Percentiles rank a stretch among this genome's conserved stretches.
phyloP scores from a whole-genome alignment of 495 filamentous ascomycete genomes.

The Podospora didyma region DNA sequence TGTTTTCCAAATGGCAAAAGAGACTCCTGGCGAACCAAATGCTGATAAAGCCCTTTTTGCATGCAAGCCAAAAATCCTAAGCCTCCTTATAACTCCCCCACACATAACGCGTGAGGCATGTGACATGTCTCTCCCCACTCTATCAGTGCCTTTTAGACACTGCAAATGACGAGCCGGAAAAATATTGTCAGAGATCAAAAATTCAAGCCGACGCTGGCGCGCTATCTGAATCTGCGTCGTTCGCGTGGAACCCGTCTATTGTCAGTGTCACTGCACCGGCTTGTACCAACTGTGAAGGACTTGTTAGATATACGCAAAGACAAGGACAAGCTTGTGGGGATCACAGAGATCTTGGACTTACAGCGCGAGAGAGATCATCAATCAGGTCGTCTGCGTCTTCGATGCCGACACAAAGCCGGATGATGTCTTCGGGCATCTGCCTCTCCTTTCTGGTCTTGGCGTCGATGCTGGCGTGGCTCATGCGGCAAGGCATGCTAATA shows the following conservation, averaged over 20 bases:
- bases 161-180: too few relatives aligned
- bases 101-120: background rate
- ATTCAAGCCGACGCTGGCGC: constrained; percentile 12
- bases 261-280: constrained; percentile 86
- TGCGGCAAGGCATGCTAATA: constrained; percentile 98
- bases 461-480: constrained; percentile 99
- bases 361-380: constrained; percentile 84
- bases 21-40: background rate
- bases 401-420: constrained; percentile 92
- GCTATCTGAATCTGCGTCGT: constrained; percentile 16
- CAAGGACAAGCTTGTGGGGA: background rate
- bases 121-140: background rate
- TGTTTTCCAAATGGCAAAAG: background rate
- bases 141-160: background rate
- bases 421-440: constrained; percentile 92
- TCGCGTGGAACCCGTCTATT: constrained; percentile 69
- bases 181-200: too few relatives aligned
- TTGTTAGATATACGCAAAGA: background rate
- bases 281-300: constrained; percentile 73
- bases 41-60: background rate
- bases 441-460: constrained; percentile 86
- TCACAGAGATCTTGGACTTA: constrained; percentile 53
- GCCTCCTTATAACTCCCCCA: background rate
- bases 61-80: background rate
- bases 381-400: constrained; percentile 91